Evolutionary conservation across 768 basidiomycete species (phyloP).

Genomic region (Naganishia friedmannii): DNA sequence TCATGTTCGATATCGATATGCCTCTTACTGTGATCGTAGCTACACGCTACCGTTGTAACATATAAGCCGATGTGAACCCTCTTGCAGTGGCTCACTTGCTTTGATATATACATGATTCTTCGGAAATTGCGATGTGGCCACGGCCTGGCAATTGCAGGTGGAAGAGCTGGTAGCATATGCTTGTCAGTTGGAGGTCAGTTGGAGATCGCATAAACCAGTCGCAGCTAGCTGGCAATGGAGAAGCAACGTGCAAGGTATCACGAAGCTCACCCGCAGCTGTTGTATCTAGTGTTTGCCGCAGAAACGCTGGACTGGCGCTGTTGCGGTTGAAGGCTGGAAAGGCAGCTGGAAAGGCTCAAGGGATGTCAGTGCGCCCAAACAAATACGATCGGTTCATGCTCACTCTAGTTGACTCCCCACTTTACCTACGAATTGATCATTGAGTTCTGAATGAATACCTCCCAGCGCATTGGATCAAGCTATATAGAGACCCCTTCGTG

Average conservation of each 20-base stretch:
- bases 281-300: no score
- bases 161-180: no score
- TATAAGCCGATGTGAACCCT: neutral
- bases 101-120: neutral
- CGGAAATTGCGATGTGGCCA: neutral
- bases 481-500: neutral
- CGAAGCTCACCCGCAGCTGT: no score
- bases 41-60: slow-evolving; percentile 10
- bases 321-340: no score
- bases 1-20: slow-evolving; percentile 24
- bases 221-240: no score
- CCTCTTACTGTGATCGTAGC: slow-evolving; percentile 11
- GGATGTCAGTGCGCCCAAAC: neutral
- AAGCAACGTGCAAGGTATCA: neutral
- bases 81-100: neutral
- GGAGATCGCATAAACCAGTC: no score
- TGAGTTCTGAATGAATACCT: neutral
- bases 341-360: neutral
- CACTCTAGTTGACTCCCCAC: neutral
- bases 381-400: neutral
- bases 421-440: neutral
- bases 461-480: no score
- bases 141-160: no score
- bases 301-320: no score
- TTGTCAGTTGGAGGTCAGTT: no score